Percentiles rank a stretch among this genome's conserved stretches.
phyloP scores from a whole-genome alignment of 225 moss, liverwort and hornwort species.

The Sphagnum contortum region DNA sequence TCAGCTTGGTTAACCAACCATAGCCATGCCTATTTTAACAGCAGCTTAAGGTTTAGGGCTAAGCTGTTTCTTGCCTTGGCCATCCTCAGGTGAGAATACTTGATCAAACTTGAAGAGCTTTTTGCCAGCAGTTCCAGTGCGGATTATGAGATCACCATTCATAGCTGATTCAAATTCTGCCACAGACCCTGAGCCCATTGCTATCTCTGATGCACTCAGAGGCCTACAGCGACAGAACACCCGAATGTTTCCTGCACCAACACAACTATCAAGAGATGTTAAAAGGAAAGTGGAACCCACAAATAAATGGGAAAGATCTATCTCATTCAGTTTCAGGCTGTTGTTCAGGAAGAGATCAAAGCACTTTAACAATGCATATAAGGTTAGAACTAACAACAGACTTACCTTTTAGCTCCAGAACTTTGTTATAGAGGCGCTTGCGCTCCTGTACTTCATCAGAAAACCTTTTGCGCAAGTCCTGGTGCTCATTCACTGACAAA shows the following conservation, averaged over 20 bases:
- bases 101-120: conserved; percentile 93
- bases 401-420: conserved; percentile 84
- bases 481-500: conserved; percentile 61
- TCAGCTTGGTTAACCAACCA: no score
- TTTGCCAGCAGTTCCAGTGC: conserved; percentile 61
- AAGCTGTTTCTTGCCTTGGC: conserved; percentile 38
- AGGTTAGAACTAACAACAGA: no score
- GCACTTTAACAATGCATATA: no score
- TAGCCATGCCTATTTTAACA: no score
- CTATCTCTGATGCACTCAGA: conserved; percentile 42
- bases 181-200: conserved; percentile 43
- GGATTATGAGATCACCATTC: conserved; percentile 71
- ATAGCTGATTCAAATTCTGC: conserved; percentile 69
- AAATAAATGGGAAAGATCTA: no score
- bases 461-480: conserved; percentile 55
- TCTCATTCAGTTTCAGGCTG: no score
- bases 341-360: no score
- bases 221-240: conserved; percentile 93
- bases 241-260: conserved; percentile 70
- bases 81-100: conserved; percentile 83
- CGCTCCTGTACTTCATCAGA: conserved; percentile 70
- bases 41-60: no score
- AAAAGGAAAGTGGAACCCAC: no score
- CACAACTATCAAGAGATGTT: no score
- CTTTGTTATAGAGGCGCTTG: conserved; percentile 83